These are phyloP conservation scores for Trapa bicornis DNA, from an alignment of 345 rosid species.

Conservation along the genomic window DNA sequence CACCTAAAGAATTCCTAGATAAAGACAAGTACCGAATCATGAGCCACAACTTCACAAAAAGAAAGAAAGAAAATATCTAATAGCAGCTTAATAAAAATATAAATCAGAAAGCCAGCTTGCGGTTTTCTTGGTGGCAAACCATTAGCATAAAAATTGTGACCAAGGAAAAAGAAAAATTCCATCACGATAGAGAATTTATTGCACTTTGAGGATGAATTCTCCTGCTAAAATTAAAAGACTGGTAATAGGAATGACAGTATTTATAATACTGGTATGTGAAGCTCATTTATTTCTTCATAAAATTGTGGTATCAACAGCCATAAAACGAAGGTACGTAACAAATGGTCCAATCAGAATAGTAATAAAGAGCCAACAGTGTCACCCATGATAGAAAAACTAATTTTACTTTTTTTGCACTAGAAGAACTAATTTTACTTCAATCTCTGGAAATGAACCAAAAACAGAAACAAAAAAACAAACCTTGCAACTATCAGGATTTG, in stretches of 20 bases:
- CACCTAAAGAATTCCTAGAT: slow-evolving; percentile 95
- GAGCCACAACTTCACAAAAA: not conserved
- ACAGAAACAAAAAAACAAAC: slow-evolving; percentile 15
- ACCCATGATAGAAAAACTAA: too few species aligned
- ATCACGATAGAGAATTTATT: not conserved
- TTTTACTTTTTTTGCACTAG: too few species aligned
- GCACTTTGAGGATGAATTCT: not conserved
- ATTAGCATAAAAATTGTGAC: too few species aligned
- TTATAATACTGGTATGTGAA: not conserved
- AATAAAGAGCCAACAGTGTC: not conserved
- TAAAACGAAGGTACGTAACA: too few species aligned
- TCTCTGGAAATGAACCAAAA: too few species aligned
- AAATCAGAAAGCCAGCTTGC: not conserved
- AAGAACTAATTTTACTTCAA: too few species aligned
- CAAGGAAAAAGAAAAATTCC: not conserved
- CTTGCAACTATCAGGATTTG: slow-evolving; percentile 88
- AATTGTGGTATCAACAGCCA: too few species aligned
- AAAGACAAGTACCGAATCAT: slow-evolving; percentile 1
- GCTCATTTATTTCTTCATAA: not conserved
- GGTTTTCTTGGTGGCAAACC: not conserved
- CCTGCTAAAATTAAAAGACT: not conserved
- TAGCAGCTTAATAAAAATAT: not conserved
- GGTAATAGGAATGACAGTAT: not conserved
- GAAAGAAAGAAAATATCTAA: not conserved
- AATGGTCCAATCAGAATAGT: not conserved